Base-by-base conservation (phyloP, 2,329 filamentous ascomycete genomes). In the Nothophoma quercina region DNA sequence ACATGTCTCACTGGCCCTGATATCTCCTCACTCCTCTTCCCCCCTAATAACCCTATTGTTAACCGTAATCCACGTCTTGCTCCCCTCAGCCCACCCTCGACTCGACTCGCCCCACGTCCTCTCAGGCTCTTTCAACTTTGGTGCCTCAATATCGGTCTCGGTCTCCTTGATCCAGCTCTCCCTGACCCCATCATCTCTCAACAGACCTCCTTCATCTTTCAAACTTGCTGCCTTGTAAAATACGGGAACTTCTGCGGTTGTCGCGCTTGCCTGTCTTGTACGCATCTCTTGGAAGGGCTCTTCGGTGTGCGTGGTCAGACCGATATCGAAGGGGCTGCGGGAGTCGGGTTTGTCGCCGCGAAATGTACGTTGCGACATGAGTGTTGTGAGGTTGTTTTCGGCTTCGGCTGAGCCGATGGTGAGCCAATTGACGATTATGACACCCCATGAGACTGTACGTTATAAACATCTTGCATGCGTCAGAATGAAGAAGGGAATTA, bases 391-490 rank as follows among this genome's bases (percentile, higher is more conserved):
- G 12, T 59, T 52, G 15, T 51, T 50, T 23, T 69, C 64, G 4
- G 58, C 60, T 48, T 70, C 58, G 1, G 53, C 54, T 9, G 64
- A 63, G 32, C 67, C 64, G 6, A 65, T 51, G 6, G 67, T 72
- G 21, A 72, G 61, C 68, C 68, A 70, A 41, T 71, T 65, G 16
- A 72, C 52, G 7, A 71, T 50, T 8, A 61, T 49, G 10, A 68
- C 57, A 9, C 60, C 58, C 68, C 65, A 71, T 8, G 58, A 65
- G 2, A 68, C 66, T 69, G 28, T 10, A n/a, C 22, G 9, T n/a
- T n/a, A 45, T 59, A 36, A 42, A 40, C 25, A 12, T 25, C 12
- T 29, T 38, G 12, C 5, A 7, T 28, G 19, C 9, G 13, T 18
- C 4, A 5, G 10, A 7, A 18, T 40, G 28, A 13, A 7, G 7